Percentiles rank a stretch among this genome's conserved stretches.
Conservation (phyloP, 1,284 basidiomycete species). For the Megacollybia platyphylla region DNA sequence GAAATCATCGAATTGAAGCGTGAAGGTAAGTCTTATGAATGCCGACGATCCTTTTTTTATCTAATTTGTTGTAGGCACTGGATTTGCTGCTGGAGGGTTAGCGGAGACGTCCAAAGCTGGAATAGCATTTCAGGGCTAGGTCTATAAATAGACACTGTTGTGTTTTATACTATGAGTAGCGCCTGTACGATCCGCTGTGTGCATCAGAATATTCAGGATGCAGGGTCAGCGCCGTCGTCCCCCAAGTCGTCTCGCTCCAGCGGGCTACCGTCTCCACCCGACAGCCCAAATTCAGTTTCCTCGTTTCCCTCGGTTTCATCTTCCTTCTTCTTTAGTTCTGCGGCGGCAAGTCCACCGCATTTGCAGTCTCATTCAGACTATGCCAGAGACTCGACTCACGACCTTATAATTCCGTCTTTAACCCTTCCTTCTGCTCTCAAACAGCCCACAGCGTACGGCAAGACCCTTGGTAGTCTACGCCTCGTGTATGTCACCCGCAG, state of each 20-base stretch:
- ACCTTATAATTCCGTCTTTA: slow-evolving; percentile 60
- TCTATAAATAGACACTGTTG: slow-evolving; percentile 7
- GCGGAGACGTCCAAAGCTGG: slow-evolving; percentile 72
- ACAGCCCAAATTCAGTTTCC: slow-evolving; percentile 51
- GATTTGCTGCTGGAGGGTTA: slow-evolving; percentile 81
- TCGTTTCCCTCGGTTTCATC: slow-evolving; percentile 64
- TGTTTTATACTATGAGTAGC: slow-evolving; percentile 21
- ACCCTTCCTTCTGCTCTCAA: slow-evolving; percentile 44
- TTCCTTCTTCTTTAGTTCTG: slow-evolving; percentile 65
- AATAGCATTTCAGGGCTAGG: slow-evolving; percentile 64
- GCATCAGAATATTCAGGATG: slow-evolving; percentile 10
- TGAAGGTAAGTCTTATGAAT: slow-evolving; percentile 43
- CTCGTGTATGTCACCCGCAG: slow-evolving; percentile 33
- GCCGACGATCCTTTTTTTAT: neutral
- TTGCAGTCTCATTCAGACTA: slow-evolving; percentile 28
- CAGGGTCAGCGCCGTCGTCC: slow-evolving; percentile 21
- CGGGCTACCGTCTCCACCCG: slow-evolving; percentile 33
- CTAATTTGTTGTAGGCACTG: slow-evolving; percentile 48
- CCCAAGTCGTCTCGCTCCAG: slow-evolving; percentile 24
- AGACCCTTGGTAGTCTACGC: slow-evolving; percentile 47
- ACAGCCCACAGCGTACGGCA: slow-evolving; percentile 48
- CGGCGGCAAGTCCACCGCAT: slow-evolving; percentile 41
- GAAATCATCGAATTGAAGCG: slow-evolving; percentile 69
- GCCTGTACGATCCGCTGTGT: slow-evolving; percentile 26
- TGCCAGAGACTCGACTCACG: slow-evolving; percentile 29